Evolutionary conservation across 345 rosid species (phyloP).

Genomic region (Euphorbia peplus): DNA sequence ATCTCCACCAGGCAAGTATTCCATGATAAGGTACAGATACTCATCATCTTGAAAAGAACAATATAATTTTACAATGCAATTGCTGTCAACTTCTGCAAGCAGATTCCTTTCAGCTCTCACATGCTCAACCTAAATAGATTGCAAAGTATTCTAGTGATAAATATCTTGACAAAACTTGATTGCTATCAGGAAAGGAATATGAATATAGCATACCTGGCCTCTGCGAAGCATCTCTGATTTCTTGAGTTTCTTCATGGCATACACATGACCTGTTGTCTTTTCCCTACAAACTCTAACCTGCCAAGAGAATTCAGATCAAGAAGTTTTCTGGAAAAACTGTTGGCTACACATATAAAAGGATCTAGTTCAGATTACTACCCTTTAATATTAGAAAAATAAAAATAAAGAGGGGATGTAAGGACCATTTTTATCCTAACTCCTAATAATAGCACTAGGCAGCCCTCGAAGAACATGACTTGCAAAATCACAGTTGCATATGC

Average conservation of each 20-base stretch:
- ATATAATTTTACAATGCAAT: conserved; percentile 89
- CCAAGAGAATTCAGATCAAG: conserved; percentile 22
- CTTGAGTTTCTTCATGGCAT: conserved; percentile 93
- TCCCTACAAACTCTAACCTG: conserved; percentile 94
- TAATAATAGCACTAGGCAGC: neutral
- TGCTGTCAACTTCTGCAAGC: conserved; percentile 95
- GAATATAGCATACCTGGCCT: conserved; percentile 66
- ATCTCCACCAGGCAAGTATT: conserved; percentile 95
- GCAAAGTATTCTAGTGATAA: conserved; percentile 13
- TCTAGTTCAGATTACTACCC: neutral
- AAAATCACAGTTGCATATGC: neutral
- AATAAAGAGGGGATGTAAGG: neutral
- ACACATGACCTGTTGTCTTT: conserved; percentile 81
- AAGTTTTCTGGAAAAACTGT: neutral
- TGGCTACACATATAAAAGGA: neutral
- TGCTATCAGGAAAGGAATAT: conserved; percentile 12
- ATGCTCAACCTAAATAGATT: conserved; percentile 69
- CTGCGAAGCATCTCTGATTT: conserved; percentile 97
- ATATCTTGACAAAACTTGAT: conserved; percentile 14
- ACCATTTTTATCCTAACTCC: too few species aligned
- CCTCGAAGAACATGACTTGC: neutral
- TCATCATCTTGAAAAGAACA: conserved; percentile 95
- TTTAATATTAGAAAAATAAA: neutral
- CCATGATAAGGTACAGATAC: conserved; percentile 88
- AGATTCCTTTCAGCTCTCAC: conserved; percentile 94